These are phyloP conservation scores for Penicillium sp. DNA, from an alignment of 2,329 filamentous ascomycete genomes.

Conservation along the genomic window DNA sequence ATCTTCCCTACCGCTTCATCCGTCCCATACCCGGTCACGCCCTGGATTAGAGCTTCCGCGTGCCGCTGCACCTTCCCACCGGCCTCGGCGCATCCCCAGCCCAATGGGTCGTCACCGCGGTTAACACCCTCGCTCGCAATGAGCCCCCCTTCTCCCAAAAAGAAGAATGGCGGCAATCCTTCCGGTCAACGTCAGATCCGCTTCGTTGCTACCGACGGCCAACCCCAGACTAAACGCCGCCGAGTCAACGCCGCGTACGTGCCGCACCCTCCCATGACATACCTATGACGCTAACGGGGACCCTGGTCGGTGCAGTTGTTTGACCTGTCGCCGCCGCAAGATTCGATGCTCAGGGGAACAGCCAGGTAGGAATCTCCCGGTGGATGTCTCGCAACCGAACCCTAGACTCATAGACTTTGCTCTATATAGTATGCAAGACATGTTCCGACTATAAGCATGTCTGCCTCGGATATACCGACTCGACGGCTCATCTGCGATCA, in stretches of 20 bases:
- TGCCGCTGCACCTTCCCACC: too few species aligned
- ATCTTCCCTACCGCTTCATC: conserved; percentile 15
- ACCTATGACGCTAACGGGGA: conserved; percentile 10
- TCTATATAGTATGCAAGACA: conserved; percentile 58
- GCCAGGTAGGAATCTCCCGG: conserved; percentile 53
- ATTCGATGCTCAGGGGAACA: conserved; percentile 72
- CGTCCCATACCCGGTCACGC: conserved; percentile 4
- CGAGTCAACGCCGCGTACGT: conserved; percentile 74
- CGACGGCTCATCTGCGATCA: conserved; percentile 33
- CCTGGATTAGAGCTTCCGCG: conserved; percentile 5
- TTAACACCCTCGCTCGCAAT: conserved; percentile 38
- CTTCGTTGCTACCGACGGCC: conserved; percentile 79
- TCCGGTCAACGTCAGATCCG: conserved; percentile 55
- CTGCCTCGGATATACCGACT: conserved; percentile 65
- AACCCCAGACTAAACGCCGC: conserved; percentile 73
- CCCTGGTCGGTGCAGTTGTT: conserved; percentile 51
- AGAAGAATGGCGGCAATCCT: conserved; percentile 34
- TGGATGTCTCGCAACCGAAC: too few species aligned
- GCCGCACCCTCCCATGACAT: background rate
- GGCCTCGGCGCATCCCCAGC: too few species aligned
- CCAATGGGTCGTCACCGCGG: conserved; percentile 37
- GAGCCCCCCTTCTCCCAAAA: conserved; percentile 40
- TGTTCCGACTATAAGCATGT: conserved; percentile 68
- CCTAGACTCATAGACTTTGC: background rate
- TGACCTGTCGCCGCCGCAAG: conserved; percentile 72